Evolutionary conservation across 768 basidiomycete genomes (phyloP).

Genomic region (Pholiota molesta): DNA sequence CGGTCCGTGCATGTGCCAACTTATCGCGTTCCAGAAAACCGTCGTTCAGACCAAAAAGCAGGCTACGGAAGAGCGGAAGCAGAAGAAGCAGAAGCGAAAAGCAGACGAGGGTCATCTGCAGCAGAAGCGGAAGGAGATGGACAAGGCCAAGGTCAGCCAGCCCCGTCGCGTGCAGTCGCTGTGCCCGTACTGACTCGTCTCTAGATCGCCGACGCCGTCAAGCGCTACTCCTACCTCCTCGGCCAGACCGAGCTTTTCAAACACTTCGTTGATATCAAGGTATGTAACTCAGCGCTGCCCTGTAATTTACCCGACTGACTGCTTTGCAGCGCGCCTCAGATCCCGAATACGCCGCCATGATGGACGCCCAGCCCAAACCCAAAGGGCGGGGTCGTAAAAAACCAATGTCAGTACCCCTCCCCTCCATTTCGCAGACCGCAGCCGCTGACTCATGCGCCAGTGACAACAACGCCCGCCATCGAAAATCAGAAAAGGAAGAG

Average conservation of each 20-base stretch:
- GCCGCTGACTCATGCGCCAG: conserved; percentile 35
- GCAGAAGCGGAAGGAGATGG: conserved; percentile 79
- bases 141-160: conserved; percentile 84
- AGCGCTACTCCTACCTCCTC: conserved; percentile 95
- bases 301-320: no score
- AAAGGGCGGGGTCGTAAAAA: conserved; percentile 89
- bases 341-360: conserved; percentile 88
- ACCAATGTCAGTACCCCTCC: conserved; percentile 52
- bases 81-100: conserved; percentile 56
- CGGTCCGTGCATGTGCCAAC: conserved; percentile 3
- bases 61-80: conserved; percentile 33
- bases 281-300: no score
- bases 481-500: conserved; percentile 98
- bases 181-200: conserved; percentile 16
- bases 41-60: conserved; percentile 36
- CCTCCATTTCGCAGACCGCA: neutral
- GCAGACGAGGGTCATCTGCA: conserved; percentile 72
- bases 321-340: conserved; percentile 75
- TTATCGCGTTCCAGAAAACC: conserved; percentile 10
- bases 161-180: neutral
- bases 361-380: conserved; percentile 85
- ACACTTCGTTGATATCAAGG: conserved; percentile 98
- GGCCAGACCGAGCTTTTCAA: conserved; percentile 98
- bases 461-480: conserved; percentile 78
- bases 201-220: conserved; percentile 90